Percentiles rank a stretch among this genome's conserved stretches.
Evolutionary conservation across 495 filamentous ascomycete genomes (phyloP).

Genomic region (Talaromyces adpressus): DNA sequence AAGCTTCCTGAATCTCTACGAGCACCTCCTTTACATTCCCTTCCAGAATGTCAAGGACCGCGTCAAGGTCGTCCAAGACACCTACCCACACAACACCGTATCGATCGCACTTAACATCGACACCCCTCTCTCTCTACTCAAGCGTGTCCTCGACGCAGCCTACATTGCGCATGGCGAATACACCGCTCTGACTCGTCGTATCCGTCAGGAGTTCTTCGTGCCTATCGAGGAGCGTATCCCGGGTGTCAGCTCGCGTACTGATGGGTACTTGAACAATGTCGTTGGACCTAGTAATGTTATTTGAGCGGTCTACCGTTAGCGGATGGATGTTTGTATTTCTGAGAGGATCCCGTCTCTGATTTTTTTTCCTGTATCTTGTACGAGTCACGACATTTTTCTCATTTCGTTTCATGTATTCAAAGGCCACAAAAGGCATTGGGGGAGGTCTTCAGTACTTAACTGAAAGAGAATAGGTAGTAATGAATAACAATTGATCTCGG

Average conservation of each 20-base stretch:
- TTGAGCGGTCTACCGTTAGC: background rate
- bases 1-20: slow-evolving; percentile 1
- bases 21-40: background rate
- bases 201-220: slow-evolving; percentile 1
- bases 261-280: slow-evolving; percentile 2
- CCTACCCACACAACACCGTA: background rate
- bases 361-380: background rate
- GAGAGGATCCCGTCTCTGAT: background rate
- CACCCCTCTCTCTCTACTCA: slow-evolving; percentile 1
- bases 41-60: background rate
- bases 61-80: background rate
- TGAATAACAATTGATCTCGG: background rate
- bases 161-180: background rate
- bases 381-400: background rate
- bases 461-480: background rate
- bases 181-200: background rate
- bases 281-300: slow-evolving; percentile 1
- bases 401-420: too few relatives aligned
- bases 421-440: background rate
- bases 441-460: background rate
- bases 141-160: background rate
- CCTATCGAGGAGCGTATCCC: slow-evolving; percentile 4
- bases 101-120: background rate
- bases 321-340: background rate
- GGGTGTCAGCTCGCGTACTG: background rate